A percentile compares a stretch with the other conserved stretches of the same genome.
These are phyloP conservation scores for Peterozyma xylosa DNA, from an alignment of 805 yeast species.

Conservation along the genomic window DNA sequence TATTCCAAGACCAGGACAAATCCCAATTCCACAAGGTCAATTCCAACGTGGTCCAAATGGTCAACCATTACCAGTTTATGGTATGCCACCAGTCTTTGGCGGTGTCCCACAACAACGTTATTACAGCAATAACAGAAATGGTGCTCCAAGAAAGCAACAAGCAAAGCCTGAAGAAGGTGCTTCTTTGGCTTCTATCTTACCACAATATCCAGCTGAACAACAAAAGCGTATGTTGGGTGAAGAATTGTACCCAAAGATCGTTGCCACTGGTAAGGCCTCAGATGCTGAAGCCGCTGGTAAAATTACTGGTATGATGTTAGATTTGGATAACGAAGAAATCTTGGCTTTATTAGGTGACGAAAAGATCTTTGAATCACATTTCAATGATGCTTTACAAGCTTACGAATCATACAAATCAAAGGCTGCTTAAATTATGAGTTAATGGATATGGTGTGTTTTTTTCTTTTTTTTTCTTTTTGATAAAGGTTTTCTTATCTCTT, in stretches of 20 bases:
- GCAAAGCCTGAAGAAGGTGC: conserved; percentile 26
- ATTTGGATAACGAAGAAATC: conserved; percentile 88
- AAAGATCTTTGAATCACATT: conserved; percentile 80
- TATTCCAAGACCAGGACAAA: conserved; percentile 57
- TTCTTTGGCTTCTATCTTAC: conserved; percentile 52
- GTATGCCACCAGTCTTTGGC: conserved; percentile 75
- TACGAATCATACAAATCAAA: conserved; percentile 64
- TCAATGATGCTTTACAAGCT: conserved; percentile 91
- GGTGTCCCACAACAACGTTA: conserved; percentile 51
- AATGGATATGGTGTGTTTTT: too few relatives aligned
- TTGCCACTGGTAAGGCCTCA: conserved; percentile 76
- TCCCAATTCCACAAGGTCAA: conserved; percentile 61
- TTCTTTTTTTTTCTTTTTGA: too few relatives aligned
- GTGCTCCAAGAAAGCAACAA: conserved; percentile 15
- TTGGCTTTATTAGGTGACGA: conserved; percentile 85
- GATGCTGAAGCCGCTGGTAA: conserved; percentile 96
- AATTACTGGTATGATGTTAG: conserved; percentile 98
- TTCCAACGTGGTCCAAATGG: conserved; percentile 78
- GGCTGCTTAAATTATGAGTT: too few relatives aligned
- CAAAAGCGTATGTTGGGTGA: conserved; percentile 98
- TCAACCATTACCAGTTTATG: conserved; percentile 76
- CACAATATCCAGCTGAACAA: conserved; percentile 73
- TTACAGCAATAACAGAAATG: conserved; percentile 40
- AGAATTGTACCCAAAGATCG: conserved; percentile 89
- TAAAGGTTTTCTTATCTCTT: too few relatives aligned